A percentile compares a stretch with the other conserved stretches of the same genome.
These are phyloP conservation scores for Ophiostoma perfectum DNA, from an alignment of 2,329 filamentous ascomycete species.

Conservation along the genomic window DNA sequence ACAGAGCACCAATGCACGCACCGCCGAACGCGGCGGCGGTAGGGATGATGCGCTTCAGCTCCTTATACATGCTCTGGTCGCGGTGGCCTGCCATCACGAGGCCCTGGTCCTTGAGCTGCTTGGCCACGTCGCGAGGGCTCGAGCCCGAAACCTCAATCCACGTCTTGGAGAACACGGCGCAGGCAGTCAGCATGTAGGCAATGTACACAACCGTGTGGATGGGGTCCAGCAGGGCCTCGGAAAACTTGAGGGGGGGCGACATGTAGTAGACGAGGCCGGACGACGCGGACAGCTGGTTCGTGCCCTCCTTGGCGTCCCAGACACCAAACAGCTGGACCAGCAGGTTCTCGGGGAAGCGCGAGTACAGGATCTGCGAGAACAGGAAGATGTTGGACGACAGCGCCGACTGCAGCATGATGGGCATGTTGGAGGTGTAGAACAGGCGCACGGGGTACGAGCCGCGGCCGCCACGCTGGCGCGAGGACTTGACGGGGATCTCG, in stretches of 20 bases:
- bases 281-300: constrained; percentile 86
- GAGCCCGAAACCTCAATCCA: constrained; percentile 99
- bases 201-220: constrained; percentile 96
- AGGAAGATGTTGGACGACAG: constrained; percentile 99
- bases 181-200: constrained; percentile 95
- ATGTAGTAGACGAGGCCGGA: constrained; percentile 99
- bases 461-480: constrained; percentile 95
- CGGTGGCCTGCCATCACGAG: constrained; percentile 99
- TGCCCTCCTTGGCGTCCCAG: constrained; percentile 96
- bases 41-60: constrained; percentile 98
- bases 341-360: constrained; percentile 97
- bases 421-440: constrained; percentile 99
- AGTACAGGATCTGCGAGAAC: constrained; percentile 99
- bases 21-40: constrained; percentile 97
- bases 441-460: constrained; percentile 97
- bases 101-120: constrained; percentile 99
- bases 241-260: constrained; percentile 96
- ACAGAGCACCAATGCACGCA: constrained; percentile 96
- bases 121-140: constrained; percentile 94
- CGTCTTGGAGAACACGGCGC: constrained; percentile 94
- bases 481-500: constrained; percentile 99
- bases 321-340: constrained; percentile 95
- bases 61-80: constrained; percentile 99
- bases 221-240: constrained; percentile 91
- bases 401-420: constrained; percentile 99